phyloP scores from a whole-genome alignment of 805 yeast genomes.

The Brettanomyces custersianus region DNA sequence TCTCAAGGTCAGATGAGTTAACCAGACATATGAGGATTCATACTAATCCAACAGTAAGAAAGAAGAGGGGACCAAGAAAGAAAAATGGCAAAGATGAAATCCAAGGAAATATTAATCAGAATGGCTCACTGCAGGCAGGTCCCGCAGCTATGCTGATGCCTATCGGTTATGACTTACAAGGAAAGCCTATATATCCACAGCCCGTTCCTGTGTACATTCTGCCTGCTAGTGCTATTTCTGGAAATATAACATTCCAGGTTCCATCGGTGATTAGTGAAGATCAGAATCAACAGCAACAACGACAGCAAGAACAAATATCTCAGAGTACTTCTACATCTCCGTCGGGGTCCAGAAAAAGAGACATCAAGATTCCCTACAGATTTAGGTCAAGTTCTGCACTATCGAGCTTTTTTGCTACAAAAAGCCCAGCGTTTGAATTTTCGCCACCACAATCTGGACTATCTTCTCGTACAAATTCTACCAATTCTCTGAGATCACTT shows the following conservation, averaged over 20 bases:
- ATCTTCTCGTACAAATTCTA: conserved; percentile 24
- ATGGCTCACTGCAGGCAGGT: conserved; percentile 4
- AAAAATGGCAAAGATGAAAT: conserved; percentile 9
- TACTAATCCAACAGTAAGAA: conserved; percentile 57
- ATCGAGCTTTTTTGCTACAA: conserved; percentile 1
- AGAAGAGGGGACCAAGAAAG: conserved; percentile 33
- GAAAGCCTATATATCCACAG: conserved; percentile 24
- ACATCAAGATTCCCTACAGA: neutral
- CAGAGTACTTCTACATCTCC: conserved; percentile 4
- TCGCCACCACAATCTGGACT: conserved; percentile 22
- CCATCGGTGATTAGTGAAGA: conserved; percentile 6
- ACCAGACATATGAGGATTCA: conserved; percentile 70
- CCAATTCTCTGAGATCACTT: conserved; percentile 24
- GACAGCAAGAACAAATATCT: conserved; percentile 4
- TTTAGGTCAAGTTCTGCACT: neutral
- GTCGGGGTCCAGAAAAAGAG: conserved; percentile 4
- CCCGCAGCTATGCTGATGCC: conserved; percentile 17
- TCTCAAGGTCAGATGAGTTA: conserved; percentile 64
- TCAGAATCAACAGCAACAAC: conserved; percentile 4
- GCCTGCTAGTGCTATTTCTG: conserved; percentile 17
- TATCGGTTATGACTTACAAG: conserved; percentile 23
- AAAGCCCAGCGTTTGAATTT: conserved; percentile 9
- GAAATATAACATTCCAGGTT: conserved; percentile 9
- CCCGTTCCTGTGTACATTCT: conserved; percentile 22
- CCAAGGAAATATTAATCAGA: conserved; percentile 5